Percentiles rank a stretch among this genome's conserved stretches.
These are phyloP conservation scores for Xylaria cubensis DNA, from an alignment of 495 filamentous ascomycete species.

Conservation along the genomic window DNA sequence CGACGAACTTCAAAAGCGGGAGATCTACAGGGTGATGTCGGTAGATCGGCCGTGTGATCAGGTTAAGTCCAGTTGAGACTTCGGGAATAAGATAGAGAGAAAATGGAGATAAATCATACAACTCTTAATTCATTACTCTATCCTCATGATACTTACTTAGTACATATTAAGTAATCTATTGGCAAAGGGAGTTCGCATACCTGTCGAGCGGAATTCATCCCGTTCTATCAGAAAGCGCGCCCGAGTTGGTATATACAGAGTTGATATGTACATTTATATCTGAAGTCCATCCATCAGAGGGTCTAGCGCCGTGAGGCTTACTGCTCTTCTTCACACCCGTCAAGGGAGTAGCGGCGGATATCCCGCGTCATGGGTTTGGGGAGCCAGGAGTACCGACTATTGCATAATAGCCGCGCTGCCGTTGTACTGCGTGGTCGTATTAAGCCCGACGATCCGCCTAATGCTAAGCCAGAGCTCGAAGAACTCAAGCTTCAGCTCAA, in stretches of 20 bases:
- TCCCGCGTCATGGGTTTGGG: not conserved
- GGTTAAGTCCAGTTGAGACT: too few species aligned
- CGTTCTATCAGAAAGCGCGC: slow-evolving; percentile 7
- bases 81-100: not conserved
- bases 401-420: slow-evolving; percentile 27
- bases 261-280: slow-evolving; percentile 7
- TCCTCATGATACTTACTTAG: not conserved
- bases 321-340: not conserved
- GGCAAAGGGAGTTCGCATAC: not conserved
- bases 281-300: not conserved
- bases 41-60: too few species aligned
- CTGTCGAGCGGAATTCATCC: not conserved
- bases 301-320: not conserved
- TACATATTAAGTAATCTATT: slow-evolving; percentile 9
- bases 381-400: not conserved
- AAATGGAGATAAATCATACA: not conserved
- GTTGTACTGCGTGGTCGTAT: slow-evolving; percentile 28
- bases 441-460: slow-evolving; percentile 54
- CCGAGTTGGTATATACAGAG: not conserved
- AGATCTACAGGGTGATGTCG: too few species aligned
- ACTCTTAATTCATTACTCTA: not conserved
- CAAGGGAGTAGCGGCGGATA: not conserved
- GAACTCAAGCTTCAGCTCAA: slow-evolving; percentile 60
- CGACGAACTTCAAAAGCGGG: too few species aligned
- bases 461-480: slow-evolving; percentile 65